phyloP scores from a whole-genome alignment of 2,329 filamentous ascomycete genomes.

The Pseudopithomyces chartarum region DNA sequence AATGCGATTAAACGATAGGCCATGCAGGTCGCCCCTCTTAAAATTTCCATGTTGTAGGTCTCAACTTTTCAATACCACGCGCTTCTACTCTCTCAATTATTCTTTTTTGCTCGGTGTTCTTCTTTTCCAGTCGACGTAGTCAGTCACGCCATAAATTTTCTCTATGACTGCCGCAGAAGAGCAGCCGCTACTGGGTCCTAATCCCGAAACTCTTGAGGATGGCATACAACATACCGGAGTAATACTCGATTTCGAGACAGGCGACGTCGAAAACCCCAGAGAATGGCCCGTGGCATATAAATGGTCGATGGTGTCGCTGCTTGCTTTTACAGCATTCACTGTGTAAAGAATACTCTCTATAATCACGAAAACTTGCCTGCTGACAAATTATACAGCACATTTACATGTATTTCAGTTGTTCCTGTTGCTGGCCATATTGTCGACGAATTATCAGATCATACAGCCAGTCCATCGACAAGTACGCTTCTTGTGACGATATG shows the following conservation, averaged over 20 bases:
- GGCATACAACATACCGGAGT: constrained; percentile 23
- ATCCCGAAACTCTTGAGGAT: constrained; percentile 22
- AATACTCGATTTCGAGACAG: constrained; percentile 34
- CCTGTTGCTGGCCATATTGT: constrained; percentile 40
- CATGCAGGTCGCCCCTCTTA: neutral
- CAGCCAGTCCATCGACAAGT: constrained; percentile 28
- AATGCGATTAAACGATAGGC: neutral
- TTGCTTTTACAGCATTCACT: constrained; percentile 42
- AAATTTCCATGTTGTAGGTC: neutral
- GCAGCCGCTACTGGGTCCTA: constrained; percentile 33
- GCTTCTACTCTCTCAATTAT: neutral
- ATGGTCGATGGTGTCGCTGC: constrained; percentile 38
- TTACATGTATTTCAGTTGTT: constrained; percentile 46
- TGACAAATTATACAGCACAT: constrained; percentile 32
- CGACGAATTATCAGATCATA: constrained; percentile 32
- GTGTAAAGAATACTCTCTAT: constrained; percentile 28
- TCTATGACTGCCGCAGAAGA: constrained; percentile 22
- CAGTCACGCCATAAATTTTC: neutral
- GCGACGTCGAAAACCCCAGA: constrained; percentile 35
- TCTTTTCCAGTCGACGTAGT: neutral
- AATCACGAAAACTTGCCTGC: neutral
- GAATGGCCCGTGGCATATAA: constrained; percentile 39
- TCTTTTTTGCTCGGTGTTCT: neutral
- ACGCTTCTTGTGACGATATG: constrained; percentile 43
- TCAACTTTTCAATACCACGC: neutral